Base-by-base conservation (phyloP, 2,329 filamentous ascomycete genomes). In the Cordyceps fumosorosea region DNA sequence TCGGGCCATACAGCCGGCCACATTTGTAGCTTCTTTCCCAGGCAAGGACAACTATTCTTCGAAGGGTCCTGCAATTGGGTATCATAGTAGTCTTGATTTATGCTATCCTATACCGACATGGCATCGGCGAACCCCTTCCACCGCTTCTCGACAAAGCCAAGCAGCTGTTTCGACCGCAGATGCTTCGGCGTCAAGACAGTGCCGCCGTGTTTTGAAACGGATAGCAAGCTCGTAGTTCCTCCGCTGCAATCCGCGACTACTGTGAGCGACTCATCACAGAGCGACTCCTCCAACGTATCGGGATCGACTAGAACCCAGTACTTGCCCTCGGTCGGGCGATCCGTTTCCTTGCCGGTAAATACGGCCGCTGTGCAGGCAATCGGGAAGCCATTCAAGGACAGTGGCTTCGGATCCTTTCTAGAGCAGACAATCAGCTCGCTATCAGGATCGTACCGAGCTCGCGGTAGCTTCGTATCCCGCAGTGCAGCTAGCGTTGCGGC, bases 291-390 rank as follows among this genome's bases (percentile, higher is more conserved):
- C 67, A 96, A 88, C 24, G 86, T 84, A 76, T 99, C 95, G 2
- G 91, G 91, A 76, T 99, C 95, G 7, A 89, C 85, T 62, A 99
- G 76, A 3, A 97, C 78, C 91, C 92, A 96, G 70, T 80, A 81
- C 69, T 79, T 81, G 66, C 75, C 80, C 67, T 75, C 74, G 2
- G 72, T 70, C 54, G 73, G 76, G 66, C 71, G 74, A 62, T 78
- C 76, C 32, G 78, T 78, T 71, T 83, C 83, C 73, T 79, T 82
- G 55, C 87, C 87, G 53, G 84, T 86, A 71, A 96, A 96, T 11
- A 97, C 86, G 8, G 84, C 85, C 66, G 90, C 92, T 0, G 89
- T 93, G 67, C 86, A 87, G 12, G 92, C 83, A 55, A 96, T 81
- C 0, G 93, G 93, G 66, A 91, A 72, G 0, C 85, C 86, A 18